These are phyloP conservation scores for Lachancea fermentati DNA, from an alignment of 805 yeast species.

Conservation along the genomic window DNA sequence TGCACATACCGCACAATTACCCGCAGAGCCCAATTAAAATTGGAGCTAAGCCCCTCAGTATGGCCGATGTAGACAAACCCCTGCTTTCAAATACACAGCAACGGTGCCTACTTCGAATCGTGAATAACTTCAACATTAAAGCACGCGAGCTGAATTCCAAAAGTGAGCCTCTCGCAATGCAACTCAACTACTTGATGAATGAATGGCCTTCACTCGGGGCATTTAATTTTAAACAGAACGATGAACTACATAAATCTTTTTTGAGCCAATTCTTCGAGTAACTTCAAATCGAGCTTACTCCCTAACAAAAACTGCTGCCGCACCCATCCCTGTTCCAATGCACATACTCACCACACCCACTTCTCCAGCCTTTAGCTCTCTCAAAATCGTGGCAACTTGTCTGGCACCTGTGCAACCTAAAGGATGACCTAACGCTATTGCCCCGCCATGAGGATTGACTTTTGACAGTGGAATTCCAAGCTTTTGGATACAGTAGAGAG, in stretches of 20 bases:
- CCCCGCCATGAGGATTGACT: conserved; percentile 93
- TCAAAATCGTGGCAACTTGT: conserved; percentile 81
- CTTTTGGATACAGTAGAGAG: conserved; percentile 64
- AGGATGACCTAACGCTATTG: conserved; percentile 95
- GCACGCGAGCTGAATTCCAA: conserved; percentile 11
- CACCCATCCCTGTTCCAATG: conserved; percentile 98
- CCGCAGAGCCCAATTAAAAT: conserved; percentile 22
- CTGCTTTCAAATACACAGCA: not conserved
- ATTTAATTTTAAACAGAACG: conserved; percentile 14
- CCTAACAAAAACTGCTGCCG: conserved; percentile 78
- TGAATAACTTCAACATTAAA: conserved; percentile 22
- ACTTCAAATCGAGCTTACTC: conserved; percentile 44
- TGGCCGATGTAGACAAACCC: too few relatives aligned
- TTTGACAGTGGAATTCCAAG: conserved; percentile 61
- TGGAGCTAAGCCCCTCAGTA: conserved; percentile 6
- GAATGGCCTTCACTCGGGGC: conserved; percentile 13
- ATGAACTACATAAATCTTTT: conserved; percentile 16
- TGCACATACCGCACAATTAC: conserved; percentile 23
- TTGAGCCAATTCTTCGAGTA: conserved; percentile 7
- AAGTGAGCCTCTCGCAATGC: conserved; percentile 18
- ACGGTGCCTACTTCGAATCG: conserved; percentile 6
- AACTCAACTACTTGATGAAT: conserved; percentile 23
- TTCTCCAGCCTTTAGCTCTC: conserved; percentile 74
- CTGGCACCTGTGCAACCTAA: conserved; percentile 88
- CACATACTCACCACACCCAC: conserved; percentile 95